Base-by-base conservation (phyloP, 1,284 basidiomycete species). In the Irpex sp. region DNA sequence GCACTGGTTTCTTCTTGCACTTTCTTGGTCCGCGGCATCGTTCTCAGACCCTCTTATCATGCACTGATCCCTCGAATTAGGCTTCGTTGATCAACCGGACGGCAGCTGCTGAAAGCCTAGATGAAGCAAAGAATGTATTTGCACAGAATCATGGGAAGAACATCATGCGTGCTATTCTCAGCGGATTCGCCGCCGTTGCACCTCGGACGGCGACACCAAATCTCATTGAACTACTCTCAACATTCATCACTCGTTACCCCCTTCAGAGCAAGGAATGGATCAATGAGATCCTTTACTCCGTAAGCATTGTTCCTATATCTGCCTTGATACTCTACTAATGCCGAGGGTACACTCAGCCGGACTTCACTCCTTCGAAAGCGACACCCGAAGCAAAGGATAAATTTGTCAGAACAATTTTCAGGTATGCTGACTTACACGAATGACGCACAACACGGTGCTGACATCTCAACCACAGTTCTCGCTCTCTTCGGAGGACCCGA, bases 131-230 rank as follows among this genome's bases (percentile, higher is more conserved):
- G 66, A 70, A 71, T 14, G 68, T 74, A 0, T 74, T 94, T 3
- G 75, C 91, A 37, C 76, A 78, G 21, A 72, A 75, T 7, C 87
- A 93, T 68, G 93, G 93, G 5, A 82, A 80, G 12, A 71, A 82
- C 8, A 83, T 94, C 60, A 82, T 94, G 71, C 81, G 83, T 16
- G 89, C 88, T 0, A 73, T 94, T 2, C 72, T 96, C 5, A 80
- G 81, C 59, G 93, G 90, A 16, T 91, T 95, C 49, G 93, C 90
- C 0, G 86, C 88, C 9, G 81, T 88, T 9, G 89, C 93, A 1
- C 94, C 94, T 0, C 78, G 93, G 60, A 92, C 90, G 23, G 87
- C 85, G n/a, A 86, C 89, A 7, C 87, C 84, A 9, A 95, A 96
- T 69, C 77, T 95, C 23, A 88, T 92, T 5, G 93, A 94, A 67